Percentiles rank a stretch among this genome's conserved stretches.
phyloP scores from a whole-genome alignment of 352 stramenopile genomes.

The Globisporangium alternatum region DNA sequence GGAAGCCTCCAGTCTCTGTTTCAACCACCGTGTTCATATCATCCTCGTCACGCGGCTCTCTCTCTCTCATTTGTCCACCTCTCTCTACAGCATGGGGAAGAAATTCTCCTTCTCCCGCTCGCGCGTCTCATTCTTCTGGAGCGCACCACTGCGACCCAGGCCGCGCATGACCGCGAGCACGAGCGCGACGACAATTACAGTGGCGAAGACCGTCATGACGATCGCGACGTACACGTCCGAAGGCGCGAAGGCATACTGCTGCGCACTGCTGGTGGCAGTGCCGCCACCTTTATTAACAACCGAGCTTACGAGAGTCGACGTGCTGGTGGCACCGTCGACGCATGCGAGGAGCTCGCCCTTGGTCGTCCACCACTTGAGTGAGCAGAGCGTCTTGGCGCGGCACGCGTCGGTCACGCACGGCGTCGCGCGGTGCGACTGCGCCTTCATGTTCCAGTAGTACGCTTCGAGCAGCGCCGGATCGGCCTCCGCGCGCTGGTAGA shows the following conservation, averaged over 20 bases:
- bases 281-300: conserved; percentile 4
- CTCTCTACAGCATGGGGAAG: conserved; percentile 45
- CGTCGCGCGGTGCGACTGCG: conserved; percentile 44
- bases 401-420: conserved; percentile 48
- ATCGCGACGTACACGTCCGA: conserved; percentile 44
- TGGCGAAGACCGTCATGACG: conserved; percentile 42
- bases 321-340: conserved; percentile 29
- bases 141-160: conserved; percentile 34
- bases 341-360: conserved; percentile 67
- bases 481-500: conserved; percentile 45
- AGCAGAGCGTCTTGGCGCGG: conserved; percentile 61
- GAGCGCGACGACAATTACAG: conserved; percentile 28
- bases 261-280: neutral
- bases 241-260: conserved; percentile 1
- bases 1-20: neutral
- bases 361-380: conserved; percentile 81
- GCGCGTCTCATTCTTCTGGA: conserved; percentile 32
- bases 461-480: conserved; percentile 54
- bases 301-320: conserved; percentile 19
- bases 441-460: conserved; percentile 88
- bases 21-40: neutral
- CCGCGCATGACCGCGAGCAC: conserved; percentile 33
- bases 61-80: neutral
- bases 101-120: conserved; percentile 44
- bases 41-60: neutral